Evolutionary conservation across 306 rosid genomes (phyloP).

Genomic region (Betula pendula): DNA sequence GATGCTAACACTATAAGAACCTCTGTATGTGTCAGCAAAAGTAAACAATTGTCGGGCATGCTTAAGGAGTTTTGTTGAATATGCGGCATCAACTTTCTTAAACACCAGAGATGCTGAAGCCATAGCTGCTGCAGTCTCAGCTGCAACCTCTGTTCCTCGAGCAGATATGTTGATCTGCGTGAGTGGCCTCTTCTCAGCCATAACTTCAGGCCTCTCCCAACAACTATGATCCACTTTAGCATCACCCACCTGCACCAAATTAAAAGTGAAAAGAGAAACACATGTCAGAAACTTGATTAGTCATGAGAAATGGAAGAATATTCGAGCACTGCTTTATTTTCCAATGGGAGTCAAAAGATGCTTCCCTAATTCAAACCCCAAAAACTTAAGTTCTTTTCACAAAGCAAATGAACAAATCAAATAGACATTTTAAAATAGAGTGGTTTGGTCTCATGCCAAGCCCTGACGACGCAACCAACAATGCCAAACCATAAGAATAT

Average conservation of each 20-base stretch:
- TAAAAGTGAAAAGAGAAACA: slow-evolving; percentile 18
- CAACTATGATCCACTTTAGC: slow-evolving; percentile 74
- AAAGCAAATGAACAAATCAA: neutral
- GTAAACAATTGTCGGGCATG: slow-evolving; percentile 82
- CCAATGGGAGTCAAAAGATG: neutral
- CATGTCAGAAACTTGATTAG: slow-evolving; percentile 4
- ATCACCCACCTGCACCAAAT: slow-evolving; percentile 75
- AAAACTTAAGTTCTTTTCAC: too few relatives aligned
- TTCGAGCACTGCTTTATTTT: neutral
- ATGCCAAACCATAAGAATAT: neutral
- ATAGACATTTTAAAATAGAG: neutral
- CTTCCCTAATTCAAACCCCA: neutral
- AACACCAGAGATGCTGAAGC: slow-evolving; percentile 98
- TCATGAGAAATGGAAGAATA: neutral
- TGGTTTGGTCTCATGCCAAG: neutral
- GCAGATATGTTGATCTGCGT: slow-evolving; percentile 64
- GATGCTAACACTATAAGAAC: slow-evolving; percentile 61
- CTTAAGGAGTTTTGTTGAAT: slow-evolving; percentile 73
- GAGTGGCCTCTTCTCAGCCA: slow-evolving; percentile 69
- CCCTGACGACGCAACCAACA: neutral
- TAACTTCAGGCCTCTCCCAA: slow-evolving; percentile 89
- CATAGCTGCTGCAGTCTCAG: slow-evolving; percentile 96
- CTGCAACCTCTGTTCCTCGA: slow-evolving; percentile 93
- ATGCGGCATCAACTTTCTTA: slow-evolving; percentile 50
- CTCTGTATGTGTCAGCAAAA: slow-evolving; percentile 69